Conservation (phyloP, 768 basidiomycete genomes). For the Lactarius sanguifluus region DNA sequence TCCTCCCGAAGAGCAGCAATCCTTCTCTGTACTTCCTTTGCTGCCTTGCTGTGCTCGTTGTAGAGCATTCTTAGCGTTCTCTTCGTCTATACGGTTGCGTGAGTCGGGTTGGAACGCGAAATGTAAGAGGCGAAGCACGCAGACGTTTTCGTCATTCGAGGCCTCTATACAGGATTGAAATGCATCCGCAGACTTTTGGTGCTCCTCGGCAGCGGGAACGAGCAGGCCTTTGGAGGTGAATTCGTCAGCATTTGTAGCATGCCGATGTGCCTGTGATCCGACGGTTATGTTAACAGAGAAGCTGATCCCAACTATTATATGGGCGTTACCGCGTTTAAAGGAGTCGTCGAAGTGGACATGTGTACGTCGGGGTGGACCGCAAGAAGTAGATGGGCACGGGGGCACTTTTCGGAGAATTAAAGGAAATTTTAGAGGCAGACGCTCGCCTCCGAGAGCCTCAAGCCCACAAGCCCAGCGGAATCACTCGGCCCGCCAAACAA, state of each 20-base stretch:
- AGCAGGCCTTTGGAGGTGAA: conserved; percentile 63
- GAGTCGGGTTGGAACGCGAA: conserved; percentile 8
- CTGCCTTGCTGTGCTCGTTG: conserved; percentile 70
- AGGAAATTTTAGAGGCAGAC: conserved; percentile 7
- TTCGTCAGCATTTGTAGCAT: conserved; percentile 80
- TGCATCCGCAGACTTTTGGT: conserved; percentile 72
- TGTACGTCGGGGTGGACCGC: neutral
- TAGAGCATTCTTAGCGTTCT: conserved; percentile 73
- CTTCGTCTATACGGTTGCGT: conserved; percentile 53
- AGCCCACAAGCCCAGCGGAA: conserved; percentile 9
- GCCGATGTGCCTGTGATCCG: conserved; percentile 68
- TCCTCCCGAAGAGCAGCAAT: conserved; percentile 73
- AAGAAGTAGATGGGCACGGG: neutral
- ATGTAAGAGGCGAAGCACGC: conserved; percentile 15
- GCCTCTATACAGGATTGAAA: conserved; percentile 72
- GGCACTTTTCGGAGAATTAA: conserved; percentile 6
- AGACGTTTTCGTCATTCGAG: conserved; percentile 69
- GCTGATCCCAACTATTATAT: neutral
- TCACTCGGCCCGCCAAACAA: conserved; percentile 15
- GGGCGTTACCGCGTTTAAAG: conserved; percentile 32
- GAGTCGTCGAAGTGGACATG: conserved; percentile 32
- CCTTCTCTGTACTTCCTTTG: conserved; percentile 67
- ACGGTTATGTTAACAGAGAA: conserved; percentile 19
- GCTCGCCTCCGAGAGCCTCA: conserved; percentile 10
- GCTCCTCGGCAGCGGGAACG: conserved; percentile 71